A percentile compares a stretch with the other conserved stretches of the same genome.
Conservation (phyloP, 768 basidiomycete genomes). For the Suillus variegatus region DNA sequence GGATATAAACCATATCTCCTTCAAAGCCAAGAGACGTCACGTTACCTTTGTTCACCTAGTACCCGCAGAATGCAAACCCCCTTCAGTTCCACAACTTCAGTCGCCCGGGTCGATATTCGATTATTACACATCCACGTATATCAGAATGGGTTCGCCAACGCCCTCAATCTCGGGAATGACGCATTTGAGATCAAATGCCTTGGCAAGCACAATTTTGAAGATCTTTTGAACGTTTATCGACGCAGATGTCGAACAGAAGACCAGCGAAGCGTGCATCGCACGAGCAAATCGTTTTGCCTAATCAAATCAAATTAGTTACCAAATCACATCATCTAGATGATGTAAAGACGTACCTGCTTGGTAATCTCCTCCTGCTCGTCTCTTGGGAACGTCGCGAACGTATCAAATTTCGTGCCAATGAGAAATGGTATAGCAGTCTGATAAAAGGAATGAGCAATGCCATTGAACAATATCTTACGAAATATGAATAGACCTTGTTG, state of each 20-base stretch:
- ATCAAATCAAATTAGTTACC: constrained; percentile 11
- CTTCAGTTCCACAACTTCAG: neutral
- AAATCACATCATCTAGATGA: constrained; percentile 11
- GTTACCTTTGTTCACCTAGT: constrained; percentile 1
- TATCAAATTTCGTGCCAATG: constrained; percentile 98
- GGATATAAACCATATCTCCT: neutral
- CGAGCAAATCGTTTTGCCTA: constrained; percentile 97
- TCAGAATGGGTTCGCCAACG: constrained; percentile 92
- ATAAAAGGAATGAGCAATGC: constrained; percentile 17
- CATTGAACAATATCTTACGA: neutral
- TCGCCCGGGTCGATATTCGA: constrained; percentile 17
- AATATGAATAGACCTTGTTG: constrained; percentile 75
- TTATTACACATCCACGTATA: constrained; percentile 76
- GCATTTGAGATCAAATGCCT: constrained; percentile 98
- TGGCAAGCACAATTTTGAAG: constrained; percentile 96
- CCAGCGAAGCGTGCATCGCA: constrained; percentile 99
- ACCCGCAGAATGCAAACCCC: neutral
- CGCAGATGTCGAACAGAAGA: constrained; percentile 98
- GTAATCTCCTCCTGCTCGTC: constrained; percentile 99
- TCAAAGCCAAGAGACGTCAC: neutral
- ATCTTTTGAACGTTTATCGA: constrained; percentile 99
- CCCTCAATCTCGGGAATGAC: constrained; percentile 98
- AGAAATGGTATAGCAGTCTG: constrained; percentile 98
- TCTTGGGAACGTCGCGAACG: constrained; percentile 91
- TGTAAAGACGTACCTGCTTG: constrained; percentile 69